Evolutionary conservation across 1,284 basidiomycete species (phyloP), one percentile per base, ranked within the genome.

Genomic region (Leccinum subatratum): DNA sequence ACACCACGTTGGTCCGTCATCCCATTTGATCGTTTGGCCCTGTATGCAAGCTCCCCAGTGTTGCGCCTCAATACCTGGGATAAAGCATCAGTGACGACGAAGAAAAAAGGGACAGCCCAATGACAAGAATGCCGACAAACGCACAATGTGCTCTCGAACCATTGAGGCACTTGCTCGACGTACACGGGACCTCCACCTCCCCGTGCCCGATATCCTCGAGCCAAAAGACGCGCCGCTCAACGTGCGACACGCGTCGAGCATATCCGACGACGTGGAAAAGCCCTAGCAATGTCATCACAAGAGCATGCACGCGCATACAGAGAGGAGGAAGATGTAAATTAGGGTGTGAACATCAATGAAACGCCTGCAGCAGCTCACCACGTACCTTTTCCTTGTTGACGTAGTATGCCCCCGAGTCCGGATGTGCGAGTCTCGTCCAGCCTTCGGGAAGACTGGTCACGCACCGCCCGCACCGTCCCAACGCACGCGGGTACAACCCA

Each of bases 151-250:
- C 61, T 4, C 39, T 69, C 34, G 70, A 72, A 32, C 30, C 67
- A n/a, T n/a, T 48, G 0, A 3, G 51, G 20, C 74, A 75, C 45
- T 64, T 71, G 62, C 62, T 67, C 37, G 74, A 75, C 5, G 70
- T 62, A 64, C 74, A 77, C 22, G 62, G 64, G 3, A 74, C 63
- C 2, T 68, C 51, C 42, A 73, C 68, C 12, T 72, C 67, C 18
- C 65, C 63, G 22, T 76, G 71, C 3, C 65, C 72, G 5, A 70
- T 63, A 18, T 63, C 73, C 56, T 77, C 68, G 9, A 76, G 67
- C 74, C 74, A 75, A 66, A 77, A 77, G 20, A 75, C 59, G n/a
- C 72, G 64, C 51, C 71, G 73, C 45, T 75, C 73, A 1, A 3
- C 56, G 59, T 75, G 74, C 30, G 76, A 77, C 8, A 72, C 73